Conservation (phyloP, 768 basidiomycete species). For the Boletus rubropictus region DNA sequence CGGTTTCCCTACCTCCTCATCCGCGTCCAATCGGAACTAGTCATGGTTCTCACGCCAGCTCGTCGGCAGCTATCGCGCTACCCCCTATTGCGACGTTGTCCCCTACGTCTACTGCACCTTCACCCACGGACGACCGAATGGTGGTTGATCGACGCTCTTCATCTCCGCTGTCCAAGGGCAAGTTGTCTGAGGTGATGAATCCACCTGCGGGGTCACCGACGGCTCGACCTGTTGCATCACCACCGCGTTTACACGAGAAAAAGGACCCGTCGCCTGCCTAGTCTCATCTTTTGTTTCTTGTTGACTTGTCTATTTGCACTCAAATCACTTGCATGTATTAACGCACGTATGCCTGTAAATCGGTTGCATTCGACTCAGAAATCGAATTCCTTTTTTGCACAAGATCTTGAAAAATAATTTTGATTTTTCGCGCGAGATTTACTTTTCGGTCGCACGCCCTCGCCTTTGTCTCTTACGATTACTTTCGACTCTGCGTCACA, state of each 20-base stretch:
- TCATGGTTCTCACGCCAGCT: constrained; percentile 35
- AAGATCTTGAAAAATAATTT: no score
- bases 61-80: constrained; percentile 44
- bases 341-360: constrained; percentile 25
- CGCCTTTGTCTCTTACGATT: neutral
- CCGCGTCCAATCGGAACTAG: constrained; percentile 64
- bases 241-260: constrained; percentile 38
- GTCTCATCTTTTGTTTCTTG: constrained; percentile 10
- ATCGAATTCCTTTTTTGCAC: neutral
- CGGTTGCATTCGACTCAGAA: constrained; percentile 16
- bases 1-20: constrained; percentile 64
- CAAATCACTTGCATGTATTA: constrained; percentile 24
- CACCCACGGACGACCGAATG: constrained; percentile 41
- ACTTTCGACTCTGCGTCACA: no score
- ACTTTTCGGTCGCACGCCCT: no score
- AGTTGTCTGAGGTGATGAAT: constrained; percentile 49
- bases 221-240: constrained; percentile 50
- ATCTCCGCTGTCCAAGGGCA: constrained; percentile 48
- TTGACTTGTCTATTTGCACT: constrained; percentile 15
- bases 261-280: constrained; percentile 27
- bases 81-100: constrained; percentile 70
- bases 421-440: no score
- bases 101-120: constrained; percentile 52
- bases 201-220: constrained; percentile 46
- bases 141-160: constrained; percentile 36